A percentile compares a stretch with the other conserved stretches of the same genome.
Evolutionary conservation across 2,329 filamentous ascomycete species (phyloP).

Genomic region (Mycocentrospora acerina): DNA sequence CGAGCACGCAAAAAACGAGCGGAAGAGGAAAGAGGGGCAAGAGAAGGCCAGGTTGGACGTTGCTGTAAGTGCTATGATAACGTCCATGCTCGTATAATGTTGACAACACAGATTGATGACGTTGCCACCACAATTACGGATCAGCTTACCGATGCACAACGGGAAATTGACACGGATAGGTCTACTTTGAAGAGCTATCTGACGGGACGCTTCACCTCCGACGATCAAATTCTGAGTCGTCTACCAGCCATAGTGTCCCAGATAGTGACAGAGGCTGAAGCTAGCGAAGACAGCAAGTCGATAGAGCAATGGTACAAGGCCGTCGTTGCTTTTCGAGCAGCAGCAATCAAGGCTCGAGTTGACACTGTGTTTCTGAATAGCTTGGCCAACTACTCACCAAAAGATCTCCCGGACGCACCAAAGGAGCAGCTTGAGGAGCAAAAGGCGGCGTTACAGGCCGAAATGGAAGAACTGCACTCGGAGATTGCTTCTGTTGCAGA

Average conservation of each 20-base stretch:
- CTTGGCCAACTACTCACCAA: constrained; percentile 9
- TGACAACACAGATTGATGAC: constrained; percentile 31
- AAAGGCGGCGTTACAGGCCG: constrained; percentile 58
- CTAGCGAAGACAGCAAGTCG: constrained; percentile 55
- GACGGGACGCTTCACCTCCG: constrained; percentile 56
- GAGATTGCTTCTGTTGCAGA: constrained; percentile 70
- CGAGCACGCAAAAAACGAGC: constrained; percentile 42
- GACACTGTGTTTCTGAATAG: constrained; percentile 58
- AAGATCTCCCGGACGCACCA: constrained; percentile 9
- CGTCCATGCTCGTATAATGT: not conserved
- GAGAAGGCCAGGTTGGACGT: constrained; percentile 48
- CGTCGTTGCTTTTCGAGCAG: constrained; percentile 43
- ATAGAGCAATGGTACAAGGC: constrained; percentile 58
- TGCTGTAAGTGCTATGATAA: constrained; percentile 19
- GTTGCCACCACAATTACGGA: constrained; percentile 29
- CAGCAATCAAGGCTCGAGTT: constrained; percentile 46
- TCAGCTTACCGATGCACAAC: constrained; percentile 45
- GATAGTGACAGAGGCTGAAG: constrained; percentile 52
- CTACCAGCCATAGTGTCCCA: constrained; percentile 67
- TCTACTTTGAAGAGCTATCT: constrained; percentile 53
- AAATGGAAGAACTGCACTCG: constrained; percentile 68
- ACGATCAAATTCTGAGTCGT: constrained; percentile 66
- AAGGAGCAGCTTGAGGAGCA: constrained; percentile 53
- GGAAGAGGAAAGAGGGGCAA: constrained; percentile 37
- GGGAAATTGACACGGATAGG: constrained; percentile 52